Evolutionary conservation across 768 basidiomycete genomes (phyloP).

Genomic region (Amanita pseudoporphyria): DNA sequence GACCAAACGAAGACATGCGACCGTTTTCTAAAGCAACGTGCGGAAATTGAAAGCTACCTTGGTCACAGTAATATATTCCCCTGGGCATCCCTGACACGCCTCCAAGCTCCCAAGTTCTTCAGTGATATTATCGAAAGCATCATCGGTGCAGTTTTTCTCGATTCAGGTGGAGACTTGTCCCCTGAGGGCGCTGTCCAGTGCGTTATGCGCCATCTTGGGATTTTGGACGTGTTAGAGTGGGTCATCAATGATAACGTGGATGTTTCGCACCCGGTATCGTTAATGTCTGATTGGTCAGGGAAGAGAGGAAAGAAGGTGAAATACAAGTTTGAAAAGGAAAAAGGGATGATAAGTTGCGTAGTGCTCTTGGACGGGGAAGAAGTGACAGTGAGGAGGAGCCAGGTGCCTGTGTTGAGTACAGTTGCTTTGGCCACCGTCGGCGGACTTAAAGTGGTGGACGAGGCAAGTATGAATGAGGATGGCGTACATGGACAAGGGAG

Average conservation of each 20-base stretch:
- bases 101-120: too few relatives aligned
- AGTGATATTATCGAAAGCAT: too few relatives aligned
- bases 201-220: too few relatives aligned
- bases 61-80: conserved; percentile 42
- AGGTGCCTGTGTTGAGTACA: conserved; percentile 1
- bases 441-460: neutral
- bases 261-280: conserved; percentile 64
- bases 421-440: neutral
- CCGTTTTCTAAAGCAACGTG: too few relatives aligned
- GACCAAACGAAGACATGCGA: conserved; percentile 47
- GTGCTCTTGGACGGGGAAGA: too few relatives aligned
- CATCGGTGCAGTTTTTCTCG: too few relatives aligned
- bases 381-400: conserved; percentile 20
- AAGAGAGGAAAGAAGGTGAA: conserved; percentile 32
- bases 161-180: too few relatives aligned
- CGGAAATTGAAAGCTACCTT: too few relatives aligned
- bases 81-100: conserved; percentile 61
- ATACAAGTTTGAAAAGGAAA: too few relatives aligned
- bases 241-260: conserved; percentile 62
- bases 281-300: conserved; percentile 51
- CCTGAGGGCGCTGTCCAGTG: too few relatives aligned
- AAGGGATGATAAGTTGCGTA: too few relatives aligned
- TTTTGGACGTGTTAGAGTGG: conserved; percentile 49
- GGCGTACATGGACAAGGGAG: too few relatives aligned
- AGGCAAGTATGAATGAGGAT: neutral